These are phyloP conservation scores for Rhododendron kiyosumense DNA, from an alignment of 148 eudicot species.

Conservation along the genomic window DNA sequence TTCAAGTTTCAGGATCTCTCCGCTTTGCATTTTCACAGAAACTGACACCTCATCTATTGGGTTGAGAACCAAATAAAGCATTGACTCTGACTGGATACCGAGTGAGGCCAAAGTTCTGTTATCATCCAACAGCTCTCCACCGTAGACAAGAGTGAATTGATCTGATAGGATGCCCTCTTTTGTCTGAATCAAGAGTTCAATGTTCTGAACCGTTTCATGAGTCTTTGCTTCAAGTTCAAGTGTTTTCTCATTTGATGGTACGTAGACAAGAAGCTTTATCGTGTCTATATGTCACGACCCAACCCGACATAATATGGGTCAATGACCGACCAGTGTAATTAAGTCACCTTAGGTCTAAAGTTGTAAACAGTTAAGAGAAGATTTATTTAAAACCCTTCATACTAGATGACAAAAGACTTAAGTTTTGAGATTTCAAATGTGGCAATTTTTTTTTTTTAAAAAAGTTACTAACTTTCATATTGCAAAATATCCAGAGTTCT, in stretches of 20 bases:
- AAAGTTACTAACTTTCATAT: no score
- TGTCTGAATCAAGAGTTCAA: neutral
- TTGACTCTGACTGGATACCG: neutral
- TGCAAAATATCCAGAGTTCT: no score
- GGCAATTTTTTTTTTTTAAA: no score
- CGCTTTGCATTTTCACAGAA: slow-evolving; percentile 12
- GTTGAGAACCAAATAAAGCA: slow-evolving; percentile 16
- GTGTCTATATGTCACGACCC: no score
- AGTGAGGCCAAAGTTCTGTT: slow-evolving; percentile 14
- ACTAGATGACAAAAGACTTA: no score
- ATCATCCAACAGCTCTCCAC: slow-evolving; percentile 19
- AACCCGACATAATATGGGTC: no score
- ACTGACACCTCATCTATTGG: slow-evolving; percentile 23
- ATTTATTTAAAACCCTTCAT: no score
- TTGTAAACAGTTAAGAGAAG: no score
- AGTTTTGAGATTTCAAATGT: no score
- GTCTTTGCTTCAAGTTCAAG: neutral
- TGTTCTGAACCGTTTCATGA: slow-evolving; percentile 10
- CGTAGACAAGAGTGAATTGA: slow-evolving; percentile 12
- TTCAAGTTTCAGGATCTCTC: slow-evolving; percentile 6
- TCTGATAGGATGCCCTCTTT: slow-evolving; percentile 1
- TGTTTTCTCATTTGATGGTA: slow-evolving; percentile 8
- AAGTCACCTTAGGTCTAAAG: no score
- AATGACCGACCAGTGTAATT: no score
- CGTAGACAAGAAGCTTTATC: neutral